Conservation (phyloP, 495 filamentous ascomycete genomes). For the Articulospora tetracladia region DNA sequence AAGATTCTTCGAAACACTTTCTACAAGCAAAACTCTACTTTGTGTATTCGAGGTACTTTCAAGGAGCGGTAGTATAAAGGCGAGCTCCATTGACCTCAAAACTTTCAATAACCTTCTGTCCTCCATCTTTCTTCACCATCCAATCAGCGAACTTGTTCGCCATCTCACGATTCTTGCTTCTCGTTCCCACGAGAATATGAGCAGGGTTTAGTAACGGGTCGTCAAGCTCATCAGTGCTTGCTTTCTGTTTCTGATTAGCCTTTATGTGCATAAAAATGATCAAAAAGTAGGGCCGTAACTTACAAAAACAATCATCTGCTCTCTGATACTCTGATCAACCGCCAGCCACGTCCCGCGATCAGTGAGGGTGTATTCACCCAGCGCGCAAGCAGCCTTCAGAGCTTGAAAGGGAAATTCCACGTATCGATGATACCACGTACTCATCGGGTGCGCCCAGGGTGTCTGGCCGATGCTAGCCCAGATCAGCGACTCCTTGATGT, state of each 20-base stretch:
- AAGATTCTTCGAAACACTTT: no score
- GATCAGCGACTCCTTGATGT: constrained; percentile 42
- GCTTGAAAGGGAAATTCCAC: constrained; percentile 41
- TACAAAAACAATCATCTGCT: constrained; percentile 6
- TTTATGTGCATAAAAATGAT: background rate
- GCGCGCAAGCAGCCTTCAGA: constrained; percentile 29
- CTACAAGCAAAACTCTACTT: no score
- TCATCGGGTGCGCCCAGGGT: constrained; percentile 21
- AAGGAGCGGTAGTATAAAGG: constrained; percentile 2
- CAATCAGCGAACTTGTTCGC: constrained; percentile 7
- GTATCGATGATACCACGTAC: constrained; percentile 44
- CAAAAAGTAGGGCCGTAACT: background rate
- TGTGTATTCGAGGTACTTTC: no score
- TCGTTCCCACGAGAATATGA: background rate
- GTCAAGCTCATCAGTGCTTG: background rate
- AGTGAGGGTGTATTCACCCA: constrained; percentile 41
- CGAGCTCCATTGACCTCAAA: constrained; percentile 1
- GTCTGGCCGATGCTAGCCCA: constrained; percentile 42
- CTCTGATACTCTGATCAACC: constrained; percentile 2
- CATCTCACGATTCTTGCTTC: background rate
- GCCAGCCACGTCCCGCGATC: constrained; percentile 33
- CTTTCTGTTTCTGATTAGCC: constrained; percentile 1
- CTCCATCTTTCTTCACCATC: constrained; percentile 5
- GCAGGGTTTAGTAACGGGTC: constrained; percentile 7
- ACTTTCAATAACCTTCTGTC: background rate